Conservation (phyloP, 2,329 filamentous ascomycete species). For the Parafenestella ontariensis region DNA sequence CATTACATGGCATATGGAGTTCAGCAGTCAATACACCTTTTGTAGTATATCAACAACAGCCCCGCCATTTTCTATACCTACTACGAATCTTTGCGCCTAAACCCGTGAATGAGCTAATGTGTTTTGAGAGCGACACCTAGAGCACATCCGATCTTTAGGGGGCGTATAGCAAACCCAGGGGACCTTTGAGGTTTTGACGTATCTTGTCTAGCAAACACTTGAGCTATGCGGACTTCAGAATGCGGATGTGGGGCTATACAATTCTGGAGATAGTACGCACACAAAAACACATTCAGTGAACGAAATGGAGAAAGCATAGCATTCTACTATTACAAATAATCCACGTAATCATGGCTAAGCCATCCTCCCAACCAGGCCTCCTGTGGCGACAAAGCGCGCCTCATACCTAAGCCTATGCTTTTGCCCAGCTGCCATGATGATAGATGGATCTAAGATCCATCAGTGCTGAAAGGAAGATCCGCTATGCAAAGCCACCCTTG, state of each 20-base stretch:
- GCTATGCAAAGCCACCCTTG: constrained; percentile 13
- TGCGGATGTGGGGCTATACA: too few relatives aligned
- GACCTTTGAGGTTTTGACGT: too few relatives aligned
- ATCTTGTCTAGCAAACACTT: too few relatives aligned
- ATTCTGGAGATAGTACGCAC: background rate
- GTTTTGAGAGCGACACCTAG: too few relatives aligned
- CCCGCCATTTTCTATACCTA: too few relatives aligned
- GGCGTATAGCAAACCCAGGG: too few relatives aligned
- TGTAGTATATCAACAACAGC: background rate
- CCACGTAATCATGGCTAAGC: constrained; percentile 3
- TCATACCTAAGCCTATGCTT: background rate
- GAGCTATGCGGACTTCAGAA: background rate
- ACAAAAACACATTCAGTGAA: background rate
- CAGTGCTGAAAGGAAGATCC: constrained; percentile 4
- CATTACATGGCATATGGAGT: background rate
- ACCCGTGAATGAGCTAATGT: too few relatives aligned
- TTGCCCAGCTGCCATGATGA: constrained; percentile 6
- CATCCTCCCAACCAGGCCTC: constrained; percentile 8
- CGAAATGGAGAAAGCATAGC: constrained; percentile 4
- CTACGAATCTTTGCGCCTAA: too few relatives aligned
- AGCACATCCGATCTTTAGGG: too few relatives aligned
- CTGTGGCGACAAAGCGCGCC: constrained; percentile 7
- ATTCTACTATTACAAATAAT: constrained; percentile 30
- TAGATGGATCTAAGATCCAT: background rate
- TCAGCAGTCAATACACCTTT: background rate